These are phyloP conservation scores for Rhazya stricta DNA, from an alignment of 257 asterid species.

Conservation along the genomic window DNA sequence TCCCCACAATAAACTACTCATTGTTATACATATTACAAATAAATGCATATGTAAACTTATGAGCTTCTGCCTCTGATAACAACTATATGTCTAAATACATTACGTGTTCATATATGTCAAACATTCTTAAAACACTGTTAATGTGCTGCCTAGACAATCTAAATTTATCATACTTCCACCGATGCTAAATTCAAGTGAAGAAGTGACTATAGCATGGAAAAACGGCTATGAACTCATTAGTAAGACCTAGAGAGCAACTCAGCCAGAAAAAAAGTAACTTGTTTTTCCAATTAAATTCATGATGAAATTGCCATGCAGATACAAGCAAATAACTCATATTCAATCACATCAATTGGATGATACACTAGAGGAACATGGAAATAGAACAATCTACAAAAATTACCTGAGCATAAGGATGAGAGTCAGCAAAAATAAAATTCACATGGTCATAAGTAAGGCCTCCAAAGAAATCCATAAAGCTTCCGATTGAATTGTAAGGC, in stretches of 20 bases:
- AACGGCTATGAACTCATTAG: neutral
- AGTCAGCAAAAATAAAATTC: slow-evolving; percentile 69
- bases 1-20: neutral
- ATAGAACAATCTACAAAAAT: slow-evolving; percentile 13
- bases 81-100: neutral
- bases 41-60: neutral
- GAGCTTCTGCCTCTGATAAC: neutral
- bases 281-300: neutral
- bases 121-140: neutral
- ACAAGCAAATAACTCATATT: neutral
- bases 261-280: too few relatives aligned
- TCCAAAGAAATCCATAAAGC: slow-evolving; percentile 89
- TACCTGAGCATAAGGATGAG: slow-evolving; percentile 67
- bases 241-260: neutral
- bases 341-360: neutral
- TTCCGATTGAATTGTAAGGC: slow-evolving; percentile 83
- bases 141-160: neutral
- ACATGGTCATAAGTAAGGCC: slow-evolving; percentile 84
- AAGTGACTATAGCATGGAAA: neutral
- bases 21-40: neutral
- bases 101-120: neutral
- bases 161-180: neutral
- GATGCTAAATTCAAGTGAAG: neutral
- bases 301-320: neutral
- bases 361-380: neutral